Evolutionary conservation across 371 early-diverging fungal species (phyloP), one percentile per base, ranked within the genome.

Genomic region (Mucor irregularis): DNA sequence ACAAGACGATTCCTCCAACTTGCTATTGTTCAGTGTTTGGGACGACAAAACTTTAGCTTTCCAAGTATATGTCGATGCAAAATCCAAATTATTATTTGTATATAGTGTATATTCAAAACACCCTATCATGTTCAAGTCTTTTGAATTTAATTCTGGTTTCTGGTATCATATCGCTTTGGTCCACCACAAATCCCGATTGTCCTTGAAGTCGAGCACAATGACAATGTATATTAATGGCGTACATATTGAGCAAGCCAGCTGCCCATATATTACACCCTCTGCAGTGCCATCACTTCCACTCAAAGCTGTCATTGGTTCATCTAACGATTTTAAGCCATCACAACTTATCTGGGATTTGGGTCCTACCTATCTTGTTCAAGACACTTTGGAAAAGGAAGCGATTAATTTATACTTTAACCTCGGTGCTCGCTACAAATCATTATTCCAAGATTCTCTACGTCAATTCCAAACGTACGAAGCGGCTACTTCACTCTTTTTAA

Each of bases 101-200:
- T 76, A 83, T 17, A 81, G 74, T n/a, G 60, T 35, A 1, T 31
- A 69, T 1, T 69, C 71, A 28, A 85, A 86, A 33, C 79, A 80
- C 40, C 61, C 67, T 0, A 59, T 69, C 11, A 55, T 66, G 6
- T 86, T 90, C 53, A 74, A 76, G 26, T 47, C 56, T 0, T 80
- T 82, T 46, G 69, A 75, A 16, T 84, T 89, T 45, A 71, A 82
- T 26, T 66, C 78, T 11, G 85, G 85, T 0, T 77, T 72, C 16
- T 91, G 91, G 90, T 85, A 85, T 50, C 91, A 91, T 61, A 39
- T 90, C 5, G 82, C 79, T 1, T 53, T 91, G 19, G 88, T 88
- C 4, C 91, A 91, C 59, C 62, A 81, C 29, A 81, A 81, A 49
- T 82, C 89, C 2, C 63, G 85, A 21, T 46, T 87, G 7, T 74